Evolutionary conservation across 306 rosid genomes (phyloP).

Genomic region (Begonia fuchsioides): DNA sequence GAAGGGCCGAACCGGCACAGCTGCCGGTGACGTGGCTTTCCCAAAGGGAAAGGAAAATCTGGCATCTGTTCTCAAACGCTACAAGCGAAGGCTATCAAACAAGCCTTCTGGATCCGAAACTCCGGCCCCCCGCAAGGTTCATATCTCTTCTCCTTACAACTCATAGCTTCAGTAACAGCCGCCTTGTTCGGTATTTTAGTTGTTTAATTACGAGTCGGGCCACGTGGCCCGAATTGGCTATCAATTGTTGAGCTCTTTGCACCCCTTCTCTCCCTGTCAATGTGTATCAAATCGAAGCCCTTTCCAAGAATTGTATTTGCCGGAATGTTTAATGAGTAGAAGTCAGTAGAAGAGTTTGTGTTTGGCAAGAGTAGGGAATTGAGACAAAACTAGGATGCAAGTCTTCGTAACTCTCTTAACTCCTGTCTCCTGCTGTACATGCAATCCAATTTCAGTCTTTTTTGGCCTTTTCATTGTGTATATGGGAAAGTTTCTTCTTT

Average conservation of each 20-base stretch:
- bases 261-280: too few species aligned
- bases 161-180: conserved; percentile 15
- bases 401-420: too few species aligned
- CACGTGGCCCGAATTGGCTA: conserved; percentile 13
- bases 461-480: too few species aligned
- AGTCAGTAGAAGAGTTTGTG: too few species aligned
- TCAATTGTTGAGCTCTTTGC: too few species aligned
- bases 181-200: conserved; percentile 9
- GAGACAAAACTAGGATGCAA: too few species aligned
- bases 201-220: conserved; percentile 22
- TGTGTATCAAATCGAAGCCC: too few species aligned
- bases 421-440: too few species aligned
- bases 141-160: conserved; percentile 29
- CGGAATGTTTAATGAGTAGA: neutral
- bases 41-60: conserved; percentile 83
- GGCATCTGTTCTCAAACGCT: conserved; percentile 88
- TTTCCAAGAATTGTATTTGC: neutral
- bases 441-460: too few species aligned
- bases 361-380: too few species aligned
- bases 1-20: conserved; percentile 88
- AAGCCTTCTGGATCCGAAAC: conserved; percentile 30
- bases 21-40: conserved; percentile 93
- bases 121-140: conserved; percentile 33
- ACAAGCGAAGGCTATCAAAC: conserved; percentile 65
- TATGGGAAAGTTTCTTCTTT: too few species aligned